phyloP scores from a whole-genome alignment of 192 early-diverging fungal species.

The Backusella circina region DNA sequence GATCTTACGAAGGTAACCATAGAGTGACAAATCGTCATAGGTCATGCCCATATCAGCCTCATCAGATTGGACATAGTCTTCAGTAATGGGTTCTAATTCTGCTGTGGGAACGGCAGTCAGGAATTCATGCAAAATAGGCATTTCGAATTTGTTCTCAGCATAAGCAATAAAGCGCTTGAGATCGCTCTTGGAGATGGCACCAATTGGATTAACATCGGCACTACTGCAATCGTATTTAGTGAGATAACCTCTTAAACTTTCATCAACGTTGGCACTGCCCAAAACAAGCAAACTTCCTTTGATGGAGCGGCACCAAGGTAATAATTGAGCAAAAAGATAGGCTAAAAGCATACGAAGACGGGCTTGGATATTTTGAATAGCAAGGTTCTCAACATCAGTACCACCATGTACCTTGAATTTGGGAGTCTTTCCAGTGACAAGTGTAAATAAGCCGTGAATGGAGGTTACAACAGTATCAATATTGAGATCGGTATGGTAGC shows the following conservation, averaged over 20 bases:
- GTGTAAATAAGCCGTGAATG: slow-evolving; percentile 69
- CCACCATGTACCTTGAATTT: slow-evolving; percentile 85
- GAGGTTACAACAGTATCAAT: slow-evolving; percentile 83
- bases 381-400: slow-evolving; percentile 81
- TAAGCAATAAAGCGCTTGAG: slow-evolving; percentile 80
- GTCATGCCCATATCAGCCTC: slow-evolving; percentile 99
- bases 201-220: slow-evolving; percentile 97
- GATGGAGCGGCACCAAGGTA: slow-evolving; percentile 81
- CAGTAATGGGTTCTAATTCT: slow-evolving; percentile 91
- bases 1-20: slow-evolving; percentile 89
- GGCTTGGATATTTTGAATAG: slow-evolving; percentile 97
- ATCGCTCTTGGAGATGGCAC: slow-evolving; percentile 88
- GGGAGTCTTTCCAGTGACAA: slow-evolving; percentile 74
- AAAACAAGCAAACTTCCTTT: slow-evolving; percentile 82
- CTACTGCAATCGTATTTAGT: slow-evolving; percentile 99
- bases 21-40: slow-evolving; percentile 89
- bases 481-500: slow-evolving; percentile 87
- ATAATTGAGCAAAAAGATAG: slow-evolving; percentile 92
- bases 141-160: slow-evolving; percentile 55
- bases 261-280: slow-evolving; percentile 97
- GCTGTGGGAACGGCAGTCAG: slow-evolving; percentile 88
- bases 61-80: slow-evolving; percentile 80
- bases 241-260: slow-evolving; percentile 93
- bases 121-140: slow-evolving; percentile 76
- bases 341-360: slow-evolving; percentile 92